A percentile compares a stretch with the other conserved stretches of the same genome.
Conservation (phyloP, 345 rosid genomes). For the Schrenkiella parvula region DNA sequence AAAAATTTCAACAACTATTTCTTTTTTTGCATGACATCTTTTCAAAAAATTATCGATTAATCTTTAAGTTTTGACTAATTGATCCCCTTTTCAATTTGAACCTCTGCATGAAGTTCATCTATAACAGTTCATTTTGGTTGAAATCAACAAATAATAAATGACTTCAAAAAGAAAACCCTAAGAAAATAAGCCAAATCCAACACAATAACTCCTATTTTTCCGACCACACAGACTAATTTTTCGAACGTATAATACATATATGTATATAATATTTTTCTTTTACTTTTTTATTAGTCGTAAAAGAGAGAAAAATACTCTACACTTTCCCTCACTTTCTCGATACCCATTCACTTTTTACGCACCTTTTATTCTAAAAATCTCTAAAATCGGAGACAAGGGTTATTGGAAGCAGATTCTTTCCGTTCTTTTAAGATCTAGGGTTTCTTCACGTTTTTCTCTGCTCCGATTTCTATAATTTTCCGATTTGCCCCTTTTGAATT, state of each 20-base stretch:
- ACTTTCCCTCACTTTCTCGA: slow-evolving; percentile 18
- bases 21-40: too few relatives aligned
- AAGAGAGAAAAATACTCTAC: background rate
- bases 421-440: slow-evolving; percentile 44
- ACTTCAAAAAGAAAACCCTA: background rate
- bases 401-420: background rate
- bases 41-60: too few relatives aligned
- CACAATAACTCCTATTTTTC: background rate
- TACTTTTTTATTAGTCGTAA: background rate
- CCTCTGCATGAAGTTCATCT: too few relatives aligned
- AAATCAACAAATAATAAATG: background rate
- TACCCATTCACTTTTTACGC: background rate
- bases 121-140: background rate
- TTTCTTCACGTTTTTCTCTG: slow-evolving; percentile 20
- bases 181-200: background rate
- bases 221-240: slow-evolving; percentile 9
- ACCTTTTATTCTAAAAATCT: background rate
- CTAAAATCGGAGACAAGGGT: background rate
- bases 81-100: too few relatives aligned
- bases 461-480: slow-evolving; percentile 22
- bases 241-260: background rate
- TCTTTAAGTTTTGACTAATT: too few relatives aligned
- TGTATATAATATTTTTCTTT: background rate
- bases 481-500: background rate
- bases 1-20: too few relatives aligned